Conservation (phyloP, 345 rosid species). For the Fremontodendron californicum region DNA sequence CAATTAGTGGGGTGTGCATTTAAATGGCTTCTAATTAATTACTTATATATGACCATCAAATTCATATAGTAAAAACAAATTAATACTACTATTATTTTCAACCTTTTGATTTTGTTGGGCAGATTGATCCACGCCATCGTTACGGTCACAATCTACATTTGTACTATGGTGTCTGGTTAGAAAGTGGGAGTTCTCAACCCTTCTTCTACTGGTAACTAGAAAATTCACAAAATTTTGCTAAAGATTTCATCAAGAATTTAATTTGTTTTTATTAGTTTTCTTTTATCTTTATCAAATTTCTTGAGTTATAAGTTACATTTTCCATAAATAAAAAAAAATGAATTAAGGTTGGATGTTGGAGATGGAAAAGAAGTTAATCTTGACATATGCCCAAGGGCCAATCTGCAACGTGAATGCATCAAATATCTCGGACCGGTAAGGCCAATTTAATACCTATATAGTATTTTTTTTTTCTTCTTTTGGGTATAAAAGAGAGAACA, state of each 20-base stretch:
- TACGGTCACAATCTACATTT: slow-evolving; percentile 75
- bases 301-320: neutral
- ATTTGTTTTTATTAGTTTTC: too few species aligned
- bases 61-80: too few species aligned
- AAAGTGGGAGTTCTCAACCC: slow-evolving; percentile 56
- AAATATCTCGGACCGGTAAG: slow-evolving; percentile 80
- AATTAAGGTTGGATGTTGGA: slow-evolving; percentile 73
- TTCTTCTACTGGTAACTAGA: slow-evolving; percentile 67
- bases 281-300: too few species aligned
- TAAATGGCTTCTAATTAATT: too few species aligned
- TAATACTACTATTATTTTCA: too few species aligned
- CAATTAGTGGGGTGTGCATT: too few species aligned
- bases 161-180: slow-evolving; percentile 63
- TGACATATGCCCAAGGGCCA: slow-evolving; percentile 44
- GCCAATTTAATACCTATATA: neutral
- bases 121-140: slow-evolving; percentile 86
- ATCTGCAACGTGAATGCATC: slow-evolving; percentile 61
- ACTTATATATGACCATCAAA: too few species aligned
- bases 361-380: slow-evolving; percentile 65
- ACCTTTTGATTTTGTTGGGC: neutral
- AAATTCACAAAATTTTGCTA: too few species aligned
- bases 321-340: too few species aligned
- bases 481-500: too few species aligned
- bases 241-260: too few species aligned
- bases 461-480: too few species aligned